Percentiles rank a stretch among this genome's conserved stretches.
Conservation (phyloP, 179 eudicot genomes). For the Patellifolia procumbens region DNA sequence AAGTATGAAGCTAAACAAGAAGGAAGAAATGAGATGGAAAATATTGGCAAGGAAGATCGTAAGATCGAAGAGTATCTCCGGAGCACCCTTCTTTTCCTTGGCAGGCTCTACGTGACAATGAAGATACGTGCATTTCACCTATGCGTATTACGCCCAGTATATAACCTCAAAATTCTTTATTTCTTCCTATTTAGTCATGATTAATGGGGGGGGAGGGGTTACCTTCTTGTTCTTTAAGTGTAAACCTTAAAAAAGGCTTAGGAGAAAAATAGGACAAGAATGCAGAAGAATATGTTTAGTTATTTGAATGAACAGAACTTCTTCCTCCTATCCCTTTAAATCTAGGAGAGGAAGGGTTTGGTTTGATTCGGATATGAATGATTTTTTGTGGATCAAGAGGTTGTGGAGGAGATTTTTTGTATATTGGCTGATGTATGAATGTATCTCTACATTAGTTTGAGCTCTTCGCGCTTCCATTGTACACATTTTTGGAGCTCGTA, state of each 20-base stretch:
- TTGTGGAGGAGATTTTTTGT: not conserved
- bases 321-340: not conserved
- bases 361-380: not conserved
- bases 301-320: slow-evolving; percentile 13
- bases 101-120: slow-evolving; percentile 34
- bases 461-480: not conserved
- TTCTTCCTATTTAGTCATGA: not conserved
- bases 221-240: not conserved
- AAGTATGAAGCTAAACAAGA: slow-evolving; percentile 60
- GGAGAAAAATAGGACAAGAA: not conserved
- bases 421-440: not conserved
- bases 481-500: no score
- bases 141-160: not conserved
- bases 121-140: not conserved
- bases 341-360: slow-evolving; percentile 5
- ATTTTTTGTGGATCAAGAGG: not conserved
- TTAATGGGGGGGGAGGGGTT: not conserved
- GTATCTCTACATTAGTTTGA: not conserved
- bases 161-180: slow-evolving; percentile 20
- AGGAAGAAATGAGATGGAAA: slow-evolving; percentile 87
- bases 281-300: slow-evolving; percentile 15
- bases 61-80: slow-evolving; percentile 65
- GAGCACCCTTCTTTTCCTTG: slow-evolving; percentile 63
- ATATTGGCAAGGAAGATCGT: slow-evolving; percentile 78
- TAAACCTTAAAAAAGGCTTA: slow-evolving; percentile 8